phyloP scores from a whole-genome alignment of 148 eudicot genomes.

The Camellia granthamiana region DNA sequence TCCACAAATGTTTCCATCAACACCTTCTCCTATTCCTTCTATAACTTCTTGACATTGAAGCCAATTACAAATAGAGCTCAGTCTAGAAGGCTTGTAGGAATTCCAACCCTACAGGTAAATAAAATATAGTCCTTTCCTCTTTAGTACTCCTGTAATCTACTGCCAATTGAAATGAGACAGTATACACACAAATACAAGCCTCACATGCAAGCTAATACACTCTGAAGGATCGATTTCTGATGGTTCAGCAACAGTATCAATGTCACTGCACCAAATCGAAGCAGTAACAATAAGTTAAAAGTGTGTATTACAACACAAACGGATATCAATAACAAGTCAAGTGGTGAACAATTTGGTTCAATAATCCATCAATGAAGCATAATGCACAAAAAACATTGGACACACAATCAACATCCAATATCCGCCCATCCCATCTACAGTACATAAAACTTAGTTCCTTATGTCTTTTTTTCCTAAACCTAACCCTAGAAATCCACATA shows the following conservation, averaged over 20 bases:
- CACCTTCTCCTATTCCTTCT: constrained; percentile 47
- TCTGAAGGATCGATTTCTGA: constrained; percentile 39
- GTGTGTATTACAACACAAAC: neutral
- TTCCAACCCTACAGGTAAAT: constrained; percentile 36
- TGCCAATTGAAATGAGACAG: constrained; percentile 8
- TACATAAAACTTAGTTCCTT: neutral
- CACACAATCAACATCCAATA: neutral
- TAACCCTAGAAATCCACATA: neutral
- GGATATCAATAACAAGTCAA: neutral
- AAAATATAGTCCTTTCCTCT: constrained; percentile 12
- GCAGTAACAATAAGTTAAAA: constrained; percentile 10
- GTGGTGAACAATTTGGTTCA: neutral
- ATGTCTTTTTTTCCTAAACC: neutral
- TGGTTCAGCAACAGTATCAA: constrained; percentile 41
- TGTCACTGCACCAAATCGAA: constrained; percentile 49
- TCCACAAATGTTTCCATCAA: constrained; percentile 76
- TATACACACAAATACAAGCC: constrained; percentile 14
- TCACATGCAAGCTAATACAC: constrained; percentile 41
- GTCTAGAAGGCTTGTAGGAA: constrained; percentile 38
- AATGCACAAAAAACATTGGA: neutral
- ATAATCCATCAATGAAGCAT: constrained; percentile 1
- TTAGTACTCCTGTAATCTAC: constrained; percentile 7
- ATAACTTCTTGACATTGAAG: constrained; percentile 75
- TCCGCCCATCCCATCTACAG: constrained; percentile 1
- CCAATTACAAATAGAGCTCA: constrained; percentile 80